Evolutionary conservation across 2,329 filamentous ascomycete genomes (phyloP).

Genomic region (Colletotrichum australisinense): DNA sequence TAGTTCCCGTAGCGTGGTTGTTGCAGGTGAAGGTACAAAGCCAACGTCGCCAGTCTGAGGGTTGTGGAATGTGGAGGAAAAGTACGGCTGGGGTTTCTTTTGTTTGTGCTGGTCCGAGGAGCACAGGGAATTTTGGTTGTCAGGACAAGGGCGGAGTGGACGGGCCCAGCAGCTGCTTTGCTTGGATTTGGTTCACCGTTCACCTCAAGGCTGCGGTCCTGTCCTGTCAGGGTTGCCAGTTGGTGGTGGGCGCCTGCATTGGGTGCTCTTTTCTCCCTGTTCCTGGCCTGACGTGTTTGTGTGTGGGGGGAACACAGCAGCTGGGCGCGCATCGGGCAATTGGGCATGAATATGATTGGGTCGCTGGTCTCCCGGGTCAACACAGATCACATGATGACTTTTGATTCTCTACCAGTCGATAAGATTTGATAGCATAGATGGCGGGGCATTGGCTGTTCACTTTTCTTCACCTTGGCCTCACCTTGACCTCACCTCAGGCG

Average conservation of each 20-base stretch:
- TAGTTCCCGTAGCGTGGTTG: slow-evolving; percentile 15
- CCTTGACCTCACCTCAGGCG: too few species aligned
- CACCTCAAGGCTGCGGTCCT: not conserved
- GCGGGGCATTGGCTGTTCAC: not conserved
- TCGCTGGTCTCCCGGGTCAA: not conserved
- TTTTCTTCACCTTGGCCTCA: not conserved
- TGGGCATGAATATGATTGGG: slow-evolving; percentile 30
- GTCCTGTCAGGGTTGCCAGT: too few species aligned
- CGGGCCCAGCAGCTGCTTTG: not conserved
- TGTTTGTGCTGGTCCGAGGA: slow-evolving; percentile 8
- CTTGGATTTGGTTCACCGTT: not conserved
- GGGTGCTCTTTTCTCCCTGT: not conserved
- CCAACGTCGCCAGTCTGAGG: slow-evolving; percentile 12
- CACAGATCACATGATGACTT: not conserved
- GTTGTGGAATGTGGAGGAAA: not conserved
- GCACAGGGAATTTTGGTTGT: slow-evolving; percentile 34
- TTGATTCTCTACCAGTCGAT: not conserved
- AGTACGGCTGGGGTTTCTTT: slow-evolving; percentile 10
- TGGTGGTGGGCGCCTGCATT: not conserved
- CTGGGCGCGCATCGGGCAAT: not conserved
- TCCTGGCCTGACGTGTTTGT: not conserved
- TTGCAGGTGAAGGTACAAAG: slow-evolving; percentile 6
- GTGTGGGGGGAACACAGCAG: not conserved
- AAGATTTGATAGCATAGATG: not conserved
- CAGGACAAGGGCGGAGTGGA: slow-evolving; percentile 29